Evolutionary conservation across 2,329 filamentous ascomycete genomes (phyloP), one percentile per base, ranked within the genome.

Genomic region (Didymella pomorum): DNA sequence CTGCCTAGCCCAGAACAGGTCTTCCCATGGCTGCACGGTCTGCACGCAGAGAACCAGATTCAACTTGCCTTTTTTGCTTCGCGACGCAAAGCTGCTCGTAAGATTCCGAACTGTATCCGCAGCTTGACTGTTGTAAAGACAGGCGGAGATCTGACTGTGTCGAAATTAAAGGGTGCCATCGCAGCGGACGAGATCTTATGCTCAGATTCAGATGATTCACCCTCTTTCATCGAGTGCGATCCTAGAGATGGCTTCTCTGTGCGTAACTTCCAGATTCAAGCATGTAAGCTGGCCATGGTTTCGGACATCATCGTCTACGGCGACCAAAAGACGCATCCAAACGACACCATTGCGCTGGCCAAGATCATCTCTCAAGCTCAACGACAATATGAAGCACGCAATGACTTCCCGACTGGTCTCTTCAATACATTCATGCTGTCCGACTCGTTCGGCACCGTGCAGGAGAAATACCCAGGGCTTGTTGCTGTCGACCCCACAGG

Each of bases 201-300:
- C 35, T 56, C 64, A 1, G 61, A 76, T 2, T 72, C 70, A n/a
- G 72, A 77, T n/a, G 78, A 78, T 23, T 69, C 79, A 16, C 78
- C 84, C 43, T 83, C 87, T 21, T 97, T 99, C 71, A 80, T 93
- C 60, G 91, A 96, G 42, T 85, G 89, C 39, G 95, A 99, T 71
- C 95, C 95, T 1, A 85, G 81, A 55, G 91, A 96, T 65, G 95
- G 95, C 9, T 98, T 98, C 73, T 97, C 92, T 4, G 93, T 98
- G 42, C 87, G 95, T 44, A 98, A 98, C 76, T 99, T 99, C 73
- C 94, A 98, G 69, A 98, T 98, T 37, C 95, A 99, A 76, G 86
- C 91, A 0, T 90, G 90, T 58, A 99, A 99, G 76, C 81, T 91
- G 64, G 93, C 93, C 53, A 87, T 90, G 64, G 86, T 95, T 9